Base-by-base conservation (phyloP, 2,329 filamentous ascomycete genomes). In the Chrysosporium keratinophilum region DNA sequence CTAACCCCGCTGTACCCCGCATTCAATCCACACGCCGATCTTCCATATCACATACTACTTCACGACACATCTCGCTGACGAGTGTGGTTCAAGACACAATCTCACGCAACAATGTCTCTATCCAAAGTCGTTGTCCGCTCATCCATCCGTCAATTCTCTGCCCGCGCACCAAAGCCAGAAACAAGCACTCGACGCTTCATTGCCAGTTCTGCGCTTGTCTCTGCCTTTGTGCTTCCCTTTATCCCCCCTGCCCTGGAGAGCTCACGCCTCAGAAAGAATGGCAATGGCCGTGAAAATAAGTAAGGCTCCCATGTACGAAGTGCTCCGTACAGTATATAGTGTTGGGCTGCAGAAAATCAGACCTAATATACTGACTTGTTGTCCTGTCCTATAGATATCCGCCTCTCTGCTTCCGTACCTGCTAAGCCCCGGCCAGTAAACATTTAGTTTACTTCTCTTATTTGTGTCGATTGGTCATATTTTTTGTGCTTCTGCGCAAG, bases 181-280 rank as follows among this genome's bases (percentile, higher is more conserved):
- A 69, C 65, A 48, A 70, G 67, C 41, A 63, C 65, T 45, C 65
- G 70, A 41, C 70, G 70, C 35, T 68, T 71, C 42, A 59, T 74
- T 31, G 66, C 71, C 44, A 65, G 64, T 50, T 70, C 70, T 12
- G 71, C 71, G 56, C 64, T 75, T 12, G 62, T 69, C 40, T 69
- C 71, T 1, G 70, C 68, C 1, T 71, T 74, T 17, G 65, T 73
- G 15, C 61, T 74, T 4, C 72, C 73, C 4, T 75, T 74, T 57
- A 67, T 74, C 2, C 73, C 73, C 28, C 72, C 73, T 5, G 73
- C 73, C 3, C 63, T 75, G 10, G 72, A 74, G 56, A 74, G 71
- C 56, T 72, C 70, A 34, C 66, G 69, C 34, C 68, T 73, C 57
- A 67, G 64, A 57, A 70, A 65, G 42, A 63, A 63, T 11, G 68